A percentile compares a stretch with the other conserved stretches of the same genome.
Conservation (phyloP, 805 yeast species). For the Ogataea henricii region DNA sequence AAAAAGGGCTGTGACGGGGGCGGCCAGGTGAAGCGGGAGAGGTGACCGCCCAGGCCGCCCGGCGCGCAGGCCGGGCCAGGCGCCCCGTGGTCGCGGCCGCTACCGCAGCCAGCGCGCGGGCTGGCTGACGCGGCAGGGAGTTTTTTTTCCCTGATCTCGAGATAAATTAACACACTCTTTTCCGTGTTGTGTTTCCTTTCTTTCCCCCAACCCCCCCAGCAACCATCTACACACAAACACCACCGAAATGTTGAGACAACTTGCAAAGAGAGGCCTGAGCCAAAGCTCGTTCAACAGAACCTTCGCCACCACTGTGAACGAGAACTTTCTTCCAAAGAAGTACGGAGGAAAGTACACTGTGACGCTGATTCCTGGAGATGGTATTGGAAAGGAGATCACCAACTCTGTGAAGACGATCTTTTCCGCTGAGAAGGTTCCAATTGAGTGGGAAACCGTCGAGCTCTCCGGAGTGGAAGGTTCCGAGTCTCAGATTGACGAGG, state of each 20-base stretch:
- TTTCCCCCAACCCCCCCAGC: background rate
- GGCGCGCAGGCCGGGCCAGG: too few relatives aligned
- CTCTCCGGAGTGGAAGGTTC: slow-evolving; percentile 55
- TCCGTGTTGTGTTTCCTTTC: background rate
- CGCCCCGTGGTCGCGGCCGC: too few relatives aligned
- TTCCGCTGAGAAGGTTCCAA: slow-evolving; percentile 83
- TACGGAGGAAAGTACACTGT: slow-evolving; percentile 95
- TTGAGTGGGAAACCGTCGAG: slow-evolving; percentile 88
- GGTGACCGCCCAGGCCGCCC: too few relatives aligned
- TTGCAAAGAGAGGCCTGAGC: slow-evolving; percentile 22
- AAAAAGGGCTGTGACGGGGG: slow-evolving; percentile 3
- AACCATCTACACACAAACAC: background rate
- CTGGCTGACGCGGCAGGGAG: too few relatives aligned
- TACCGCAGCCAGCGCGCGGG: too few relatives aligned
- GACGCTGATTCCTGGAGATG: slow-evolving; percentile 96
- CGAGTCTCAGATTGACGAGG: slow-evolving; percentile 66
- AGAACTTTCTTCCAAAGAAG: slow-evolving; percentile 67
- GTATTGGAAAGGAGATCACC: slow-evolving; percentile 95
- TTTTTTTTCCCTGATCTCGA: slow-evolving; percentile 1
- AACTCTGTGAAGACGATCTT: slow-evolving; percentile 91
- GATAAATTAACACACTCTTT: slow-evolving; percentile 1
- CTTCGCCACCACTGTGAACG: slow-evolving; percentile 34
- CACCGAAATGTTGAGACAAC: slow-evolving; percentile 28
- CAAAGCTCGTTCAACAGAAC: slow-evolving; percentile 26
- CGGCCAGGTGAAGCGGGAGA: background rate